Base-by-base conservation (phyloP, 352 stramenopile species). In the Pythium pyrilobum region DNA sequence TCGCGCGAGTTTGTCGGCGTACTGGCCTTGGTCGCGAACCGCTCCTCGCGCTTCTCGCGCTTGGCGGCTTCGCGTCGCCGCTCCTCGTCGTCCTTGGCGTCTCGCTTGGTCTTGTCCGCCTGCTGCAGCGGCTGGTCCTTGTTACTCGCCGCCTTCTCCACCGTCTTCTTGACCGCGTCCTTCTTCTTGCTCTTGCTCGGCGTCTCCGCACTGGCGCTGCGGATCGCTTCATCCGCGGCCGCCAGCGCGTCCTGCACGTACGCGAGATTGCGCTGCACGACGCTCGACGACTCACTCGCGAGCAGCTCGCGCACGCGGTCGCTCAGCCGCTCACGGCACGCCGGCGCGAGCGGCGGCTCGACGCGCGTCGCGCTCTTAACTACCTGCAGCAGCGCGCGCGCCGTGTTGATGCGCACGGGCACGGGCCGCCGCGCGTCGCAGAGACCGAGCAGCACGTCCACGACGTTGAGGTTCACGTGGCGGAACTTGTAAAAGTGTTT, bases 401-500 rank as follows among this genome's bases (percentile, higher is more conserved):
- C 62, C 49, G 76, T 80, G 69, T 91, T 74, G 64, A 92, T 88
- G 33, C 80, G 80, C 55, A 89, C 77, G 12, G 78, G 66, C 36
- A 84, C 69, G 24, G 80, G 65, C 15, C 69, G 76, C 43, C 62
- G 48, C 5, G 60, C 36, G 0, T 51, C 52, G 37, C 64, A 85
- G 3, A 90, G 70, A 37, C 62, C 63, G 5, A 91, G 62, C 48
- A 89, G 42, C 37, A 79, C 71, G 49, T 82, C 66, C 28, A 90
- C 66, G 13, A 92, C 77, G 54, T 90, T 89, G 48, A 81, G 37
- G 44, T 89, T 73, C 34, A 90, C 77, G 63, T 90, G 79, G 20
- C 75, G 77, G 56, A 89, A 90, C 59, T 80, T 77, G 61, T 74
- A 71, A 47, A 90, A 92, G 48, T 92, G 79, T 47, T 85, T 85